phyloP scores from a whole-genome alignment of 2,329 filamentous ascomycete genomes.

The Lecanosticta acicola region DNA sequence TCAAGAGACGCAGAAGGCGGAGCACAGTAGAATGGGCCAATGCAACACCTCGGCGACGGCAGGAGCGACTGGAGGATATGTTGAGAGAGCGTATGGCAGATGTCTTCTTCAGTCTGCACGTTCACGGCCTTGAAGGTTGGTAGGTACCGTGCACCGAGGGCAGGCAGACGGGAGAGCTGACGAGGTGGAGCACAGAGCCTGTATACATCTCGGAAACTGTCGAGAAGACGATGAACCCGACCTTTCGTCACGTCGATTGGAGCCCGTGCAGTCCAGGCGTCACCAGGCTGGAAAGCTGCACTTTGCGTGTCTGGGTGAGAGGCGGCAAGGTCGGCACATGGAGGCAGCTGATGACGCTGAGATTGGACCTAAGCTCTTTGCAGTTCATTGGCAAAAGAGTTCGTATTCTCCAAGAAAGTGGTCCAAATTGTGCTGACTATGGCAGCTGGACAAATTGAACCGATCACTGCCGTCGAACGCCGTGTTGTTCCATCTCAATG shows the following conservation, averaged over 20 bases:
- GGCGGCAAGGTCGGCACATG: conserved; percentile 49
- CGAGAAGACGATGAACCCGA: conserved; percentile 80
- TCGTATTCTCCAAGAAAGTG: conserved; percentile 19
- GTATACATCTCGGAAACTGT: conserved; percentile 83
- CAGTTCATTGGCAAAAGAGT: conserved; percentile 68
- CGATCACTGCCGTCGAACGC: conserved; percentile 75
- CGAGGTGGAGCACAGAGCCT: conserved; percentile 50
- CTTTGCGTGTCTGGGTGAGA: conserved; percentile 68
- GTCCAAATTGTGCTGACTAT: conserved; percentile 6
- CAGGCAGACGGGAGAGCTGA: conserved; percentile 13
- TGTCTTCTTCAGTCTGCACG: conserved; percentile 81
- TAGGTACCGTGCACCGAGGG: conserved; percentile 1
- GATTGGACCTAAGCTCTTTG: conserved; percentile 64
- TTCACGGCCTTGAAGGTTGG: conserved; percentile 47
- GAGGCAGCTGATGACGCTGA: conserved; percentile 66
- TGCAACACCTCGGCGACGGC: conserved; percentile 55
- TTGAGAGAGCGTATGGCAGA: conserved; percentile 71
- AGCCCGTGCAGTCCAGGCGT: conserved; percentile 56
- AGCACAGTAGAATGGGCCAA: conserved; percentile 60
- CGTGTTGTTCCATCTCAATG: conserved; percentile 75
- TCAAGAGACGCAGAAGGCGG: conserved; percentile 45
- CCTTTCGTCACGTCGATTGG: conserved; percentile 79
- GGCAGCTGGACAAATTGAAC: conserved; percentile 54
- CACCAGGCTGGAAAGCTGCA: conserved; percentile 60
- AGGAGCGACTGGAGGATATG: conserved; percentile 70